Evolutionary conservation across 371 early-diverging fungal species (phyloP), one percentile per base, ranked within the genome.

Genomic region (Synchytrium microbalum): DNA sequence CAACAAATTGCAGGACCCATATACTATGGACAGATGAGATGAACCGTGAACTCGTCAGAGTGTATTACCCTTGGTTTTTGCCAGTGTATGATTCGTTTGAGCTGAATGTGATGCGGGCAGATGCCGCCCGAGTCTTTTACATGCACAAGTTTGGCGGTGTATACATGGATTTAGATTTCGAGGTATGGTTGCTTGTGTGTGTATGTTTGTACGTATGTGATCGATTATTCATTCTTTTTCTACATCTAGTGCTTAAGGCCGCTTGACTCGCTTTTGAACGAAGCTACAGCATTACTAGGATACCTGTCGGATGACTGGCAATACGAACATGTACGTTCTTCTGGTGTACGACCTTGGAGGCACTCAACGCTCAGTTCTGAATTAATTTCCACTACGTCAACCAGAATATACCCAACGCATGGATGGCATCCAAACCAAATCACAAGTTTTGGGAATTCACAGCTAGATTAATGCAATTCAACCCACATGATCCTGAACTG

Each of bases 141-240:
- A 57, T 79, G 62, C 72, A 72, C 61, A 64, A 66, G 31, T 79
- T 64, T 58, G 79, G 79, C 19, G 79, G 79, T 0, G 64, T 77
- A 1, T 79, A 79, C 64, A n/a, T 67, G 32, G 79, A 79, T 58
- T 63, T 79, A 63, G 79, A 76, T 61, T 29, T 73, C 19, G 69
- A 70, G 38, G 56, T 29, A 38, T 38, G 46, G 10, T 38, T 38
- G 46, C 46, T 10, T 38, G 46, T 5, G n/a, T n/a, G n/a, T n/a
- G n/a, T n/a, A n/a, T n/a, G n/a, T n/a, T n/a, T n/a, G n/a, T n/a
- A n/a, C n/a, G n/a, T n/a, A n/a, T n/a, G n/a, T n/a, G n/a, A n/a
- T n/a, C n/a, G n/a, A n/a, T n/a, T n/a, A n/a, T n/a, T n/a, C n/a
- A n/a, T n/a, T n/a, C n/a, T n/a, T n/a, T n/a, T n/a, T n/a, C n/a